A percentile compares a stretch with the other conserved stretches of the same genome.
phyloP scores from a whole-genome alignment of 768 basidiomycete genomes.

The Hebeloma cylindrosporum region DNA sequence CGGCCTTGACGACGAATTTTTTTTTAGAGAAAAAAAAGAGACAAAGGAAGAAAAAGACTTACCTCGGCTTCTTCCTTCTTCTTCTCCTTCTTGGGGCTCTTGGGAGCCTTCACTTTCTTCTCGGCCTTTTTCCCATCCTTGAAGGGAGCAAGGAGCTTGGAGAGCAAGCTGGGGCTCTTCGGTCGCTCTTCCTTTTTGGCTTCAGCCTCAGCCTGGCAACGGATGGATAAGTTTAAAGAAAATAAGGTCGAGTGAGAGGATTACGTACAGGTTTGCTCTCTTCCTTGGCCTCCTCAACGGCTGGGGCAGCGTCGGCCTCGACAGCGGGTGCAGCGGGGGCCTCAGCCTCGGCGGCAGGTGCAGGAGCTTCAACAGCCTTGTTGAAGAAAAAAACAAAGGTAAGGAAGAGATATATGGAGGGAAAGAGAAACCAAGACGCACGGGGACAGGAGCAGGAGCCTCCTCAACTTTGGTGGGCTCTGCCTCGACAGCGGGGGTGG shows the following conservation, averaged over 20 bases:
- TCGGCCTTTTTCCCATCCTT: slow-evolving; percentile 49
- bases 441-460: slow-evolving; percentile 43
- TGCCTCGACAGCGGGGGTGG: slow-evolving; percentile 35
- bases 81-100: slow-evolving; percentile 81
- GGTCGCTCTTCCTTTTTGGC: slow-evolving; percentile 77
- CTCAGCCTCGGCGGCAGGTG: slow-evolving; percentile 39
- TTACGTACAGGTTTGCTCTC: slow-evolving; percentile 42
- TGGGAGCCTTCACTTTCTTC: slow-evolving; percentile 67
- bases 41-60: slow-evolving; percentile 18
- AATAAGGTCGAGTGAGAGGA: slow-evolving; percentile 6
- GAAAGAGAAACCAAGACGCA: slow-evolving; percentile 14
- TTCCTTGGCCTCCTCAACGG: slow-evolving; percentile 37
- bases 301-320: slow-evolving; percentile 19
- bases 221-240: slow-evolving; percentile 10
- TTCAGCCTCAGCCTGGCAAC: slow-evolving; percentile 45
- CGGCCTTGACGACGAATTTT: slow-evolving; percentile 25
- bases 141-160: slow-evolving; percentile 80
- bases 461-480: slow-evolving; percentile 44
- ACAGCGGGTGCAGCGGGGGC: slow-evolving; percentile 21
- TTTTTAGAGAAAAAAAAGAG: slow-evolving; percentile 1
- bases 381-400: background rate
- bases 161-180: slow-evolving; percentile 75
- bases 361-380: slow-evolving; percentile 30
- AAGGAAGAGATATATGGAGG: slow-evolving; percentile 1
- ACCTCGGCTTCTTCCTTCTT: slow-evolving; percentile 74